phyloP scores from a whole-genome alignment of 768 basidiomycete species.

The Scleroderma citrinum region DNA sequence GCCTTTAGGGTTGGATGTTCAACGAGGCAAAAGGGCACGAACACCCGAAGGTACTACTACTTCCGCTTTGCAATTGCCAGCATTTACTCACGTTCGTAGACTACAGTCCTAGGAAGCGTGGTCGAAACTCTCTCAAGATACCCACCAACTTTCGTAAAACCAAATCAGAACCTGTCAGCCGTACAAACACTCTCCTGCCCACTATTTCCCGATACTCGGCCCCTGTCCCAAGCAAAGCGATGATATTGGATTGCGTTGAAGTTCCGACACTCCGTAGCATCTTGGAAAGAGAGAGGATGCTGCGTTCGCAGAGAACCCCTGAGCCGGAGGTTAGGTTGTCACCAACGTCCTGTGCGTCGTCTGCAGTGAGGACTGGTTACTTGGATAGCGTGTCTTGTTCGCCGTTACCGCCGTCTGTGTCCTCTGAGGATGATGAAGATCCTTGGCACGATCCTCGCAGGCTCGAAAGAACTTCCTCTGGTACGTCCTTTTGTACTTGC shows the following conservation, averaged over 20 bases:
- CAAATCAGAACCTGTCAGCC: conserved; percentile 26
- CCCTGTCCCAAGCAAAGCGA: conserved; percentile 13
- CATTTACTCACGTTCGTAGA: conserved; percentile 12
- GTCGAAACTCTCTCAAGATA: conserved; percentile 8
- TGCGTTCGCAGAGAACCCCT: too few species aligned
- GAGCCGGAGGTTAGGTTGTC: not conserved
- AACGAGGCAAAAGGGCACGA: not conserved
- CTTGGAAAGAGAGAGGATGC: conserved; percentile 7
- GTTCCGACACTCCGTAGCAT: conserved; percentile 21
- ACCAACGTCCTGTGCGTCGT: not conserved
- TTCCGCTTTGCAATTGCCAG: not conserved
- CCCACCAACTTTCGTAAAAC: conserved; percentile 12
- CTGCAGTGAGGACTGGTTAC: not conserved
- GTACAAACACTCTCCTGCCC: conserved; percentile 14
- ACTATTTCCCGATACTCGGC: conserved; percentile 18
- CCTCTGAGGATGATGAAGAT: conserved; percentile 18
- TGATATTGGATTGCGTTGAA: conserved; percentile 26
- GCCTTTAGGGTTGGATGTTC: not conserved
- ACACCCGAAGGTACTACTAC: not conserved
- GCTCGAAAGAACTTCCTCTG: conserved; percentile 15
- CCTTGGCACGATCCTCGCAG: conserved; percentile 26
- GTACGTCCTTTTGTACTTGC: conserved; percentile 4
- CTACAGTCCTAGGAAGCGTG: conserved; percentile 17
- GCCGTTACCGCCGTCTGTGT: conserved; percentile 1
- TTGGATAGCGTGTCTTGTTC: not conserved